phyloP scores from a whole-genome alignment of 257 asterid species.

The Scutellaria galericulata region DNA sequence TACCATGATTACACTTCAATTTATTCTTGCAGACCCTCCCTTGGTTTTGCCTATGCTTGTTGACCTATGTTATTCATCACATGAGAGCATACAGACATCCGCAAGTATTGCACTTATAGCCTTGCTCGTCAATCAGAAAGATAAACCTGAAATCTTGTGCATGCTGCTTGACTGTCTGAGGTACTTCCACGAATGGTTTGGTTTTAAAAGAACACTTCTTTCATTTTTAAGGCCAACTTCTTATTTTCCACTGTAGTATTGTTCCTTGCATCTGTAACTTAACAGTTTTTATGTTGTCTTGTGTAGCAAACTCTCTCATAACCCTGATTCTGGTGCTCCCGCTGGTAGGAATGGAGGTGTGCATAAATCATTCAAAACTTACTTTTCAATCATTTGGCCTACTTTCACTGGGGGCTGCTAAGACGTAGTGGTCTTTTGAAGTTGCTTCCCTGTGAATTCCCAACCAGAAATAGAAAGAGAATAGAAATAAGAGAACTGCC shows the following conservation, averaged over 20 bases:
- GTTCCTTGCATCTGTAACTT: constrained; percentile 17
- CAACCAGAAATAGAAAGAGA: constrained; percentile 23
- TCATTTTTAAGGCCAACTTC: constrained; percentile 1
- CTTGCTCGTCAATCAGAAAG: constrained; percentile 66
- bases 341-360: constrained; percentile 56
- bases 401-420: constrained; percentile 18
- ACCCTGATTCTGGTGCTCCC: constrained; percentile 45
- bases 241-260: constrained; percentile 4
- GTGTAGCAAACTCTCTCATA: constrained; percentile 62
- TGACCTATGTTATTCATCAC: constrained; percentile 56
- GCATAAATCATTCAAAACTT: constrained; percentile 29
- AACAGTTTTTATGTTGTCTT: constrained; percentile 33
- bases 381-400: constrained; percentile 10
- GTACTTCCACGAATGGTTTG: constrained; percentile 38
- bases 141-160: constrained; percentile 70
- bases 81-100: constrained; percentile 49
- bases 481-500: constrained; percentile 3
- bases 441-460: constrained; percentile 1
- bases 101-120: constrained; percentile 57
- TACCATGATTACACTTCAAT: constrained; percentile 23
- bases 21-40: constrained; percentile 64
- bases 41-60: constrained; percentile 71
- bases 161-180: constrained; percentile 82
- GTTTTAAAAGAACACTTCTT: not conserved
- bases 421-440: not conserved